Conservation (phyloP, 371 early-diverging fungal species). For the Cokeromyces recurvatus region DNA sequence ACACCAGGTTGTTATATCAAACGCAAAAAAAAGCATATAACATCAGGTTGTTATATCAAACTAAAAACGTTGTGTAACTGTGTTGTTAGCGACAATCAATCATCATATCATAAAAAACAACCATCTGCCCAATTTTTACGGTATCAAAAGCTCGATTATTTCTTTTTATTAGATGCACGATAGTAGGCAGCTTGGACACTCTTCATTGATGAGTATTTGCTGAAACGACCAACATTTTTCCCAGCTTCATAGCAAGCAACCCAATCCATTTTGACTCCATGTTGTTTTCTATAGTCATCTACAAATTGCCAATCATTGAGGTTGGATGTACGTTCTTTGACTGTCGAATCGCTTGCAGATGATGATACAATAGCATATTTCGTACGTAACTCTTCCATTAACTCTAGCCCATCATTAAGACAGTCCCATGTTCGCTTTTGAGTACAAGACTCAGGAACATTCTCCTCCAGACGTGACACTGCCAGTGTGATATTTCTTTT, state of each 20-base stretch:
- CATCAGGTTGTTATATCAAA: no score
- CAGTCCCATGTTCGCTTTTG: background rate
- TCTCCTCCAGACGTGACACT: slow-evolving; percentile 2
- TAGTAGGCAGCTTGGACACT: background rate
- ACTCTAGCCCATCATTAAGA: background rate
- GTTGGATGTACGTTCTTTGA: background rate
- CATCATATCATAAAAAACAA: no score
- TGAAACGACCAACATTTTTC: background rate
- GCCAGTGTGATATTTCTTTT: no score
- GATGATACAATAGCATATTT: background rate
- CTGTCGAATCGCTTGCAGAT: background rate
- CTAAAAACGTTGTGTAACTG: no score
- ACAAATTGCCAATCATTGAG: background rate
- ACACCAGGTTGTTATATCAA: no score
- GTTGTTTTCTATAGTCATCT: background rate
- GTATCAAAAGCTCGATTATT: no score
- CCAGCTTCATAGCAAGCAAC: slow-evolving; percentile 3
- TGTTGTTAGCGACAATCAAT: no score
- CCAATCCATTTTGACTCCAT: background rate
- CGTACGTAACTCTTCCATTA: background rate
- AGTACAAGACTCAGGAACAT: background rate
- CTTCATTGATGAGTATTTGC: slow-evolving; percentile 4
- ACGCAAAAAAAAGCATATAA: no score
- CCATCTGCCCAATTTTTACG: no score
- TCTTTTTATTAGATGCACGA: background rate